Percentiles rank a stretch among this genome's conserved stretches.
Evolutionary conservation across 306 rosid genomes (phyloP).

Genomic region (Vigna hirtella): DNA sequence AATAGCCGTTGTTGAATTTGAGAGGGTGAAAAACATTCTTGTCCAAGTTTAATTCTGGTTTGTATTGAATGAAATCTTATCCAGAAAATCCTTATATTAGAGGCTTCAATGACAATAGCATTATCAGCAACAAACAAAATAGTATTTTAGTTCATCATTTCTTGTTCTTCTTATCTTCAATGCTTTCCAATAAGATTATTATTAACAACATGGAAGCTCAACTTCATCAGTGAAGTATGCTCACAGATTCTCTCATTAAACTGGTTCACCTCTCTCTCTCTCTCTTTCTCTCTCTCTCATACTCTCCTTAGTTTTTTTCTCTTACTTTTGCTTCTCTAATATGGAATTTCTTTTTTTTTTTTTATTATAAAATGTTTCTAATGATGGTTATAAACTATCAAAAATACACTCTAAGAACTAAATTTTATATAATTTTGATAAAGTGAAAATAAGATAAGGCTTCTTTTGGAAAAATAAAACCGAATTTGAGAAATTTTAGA

Average conservation of each 20-base stretch:
- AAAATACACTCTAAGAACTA: no score
- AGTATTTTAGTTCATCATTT: not conserved
- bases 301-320: not conserved
- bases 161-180: not conserved
- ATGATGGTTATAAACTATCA: no score
- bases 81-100: conserved; percentile 24
- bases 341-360: no score
- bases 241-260: conserved; percentile 18
- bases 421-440: no score
- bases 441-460: not conserved
- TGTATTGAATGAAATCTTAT: conserved; percentile 41
- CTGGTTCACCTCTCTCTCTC: conserved; percentile 38
- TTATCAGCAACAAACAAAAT: not conserved
- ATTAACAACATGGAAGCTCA: not conserved
- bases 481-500: no score
- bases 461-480: no score
- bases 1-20: no score
- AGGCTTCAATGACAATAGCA: not conserved
- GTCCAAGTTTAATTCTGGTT: conserved; percentile 32
- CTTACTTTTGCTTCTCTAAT: no score
- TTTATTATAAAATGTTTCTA: no score
- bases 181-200: no score
- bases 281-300: conserved; percentile 16
- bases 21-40: not conserved
- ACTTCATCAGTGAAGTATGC: not conserved